A percentile compares a stretch with the other conserved stretches of the same genome.
phyloP scores from a whole-genome alignment of 1,284 basidiomycete species.

The Moesziomyces sp. region DNA sequence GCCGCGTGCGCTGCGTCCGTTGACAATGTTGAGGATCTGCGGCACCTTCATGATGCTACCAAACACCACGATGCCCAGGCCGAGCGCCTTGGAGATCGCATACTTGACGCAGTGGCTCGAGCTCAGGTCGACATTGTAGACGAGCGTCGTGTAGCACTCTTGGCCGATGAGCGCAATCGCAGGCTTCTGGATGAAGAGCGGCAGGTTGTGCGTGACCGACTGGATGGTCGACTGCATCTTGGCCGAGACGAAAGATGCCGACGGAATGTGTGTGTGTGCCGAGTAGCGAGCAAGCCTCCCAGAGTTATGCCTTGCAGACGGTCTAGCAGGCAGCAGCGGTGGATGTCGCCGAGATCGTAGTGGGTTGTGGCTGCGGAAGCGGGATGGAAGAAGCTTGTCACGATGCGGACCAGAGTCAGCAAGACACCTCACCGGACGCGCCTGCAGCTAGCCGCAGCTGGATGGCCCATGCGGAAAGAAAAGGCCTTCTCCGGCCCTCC shows the following conservation, averaged over 20 bases:
- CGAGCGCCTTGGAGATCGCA: slow-evolving; percentile 89
- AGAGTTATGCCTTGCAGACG: too few species aligned
- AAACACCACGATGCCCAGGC: slow-evolving; percentile 90
- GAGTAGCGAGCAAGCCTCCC: too few species aligned
- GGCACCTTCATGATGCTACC: slow-evolving; percentile 96
- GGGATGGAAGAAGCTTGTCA: too few species aligned
- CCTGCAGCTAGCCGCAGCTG: too few species aligned
- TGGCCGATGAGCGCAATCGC: slow-evolving; percentile 81
- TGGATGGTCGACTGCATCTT: slow-evolving; percentile 69
- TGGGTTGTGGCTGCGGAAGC: too few species aligned
- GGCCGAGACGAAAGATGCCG: not conserved
- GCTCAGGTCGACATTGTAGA: slow-evolving; percentile 87
- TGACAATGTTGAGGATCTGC: slow-evolving; percentile 75
- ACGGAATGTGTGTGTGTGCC: too few species aligned
- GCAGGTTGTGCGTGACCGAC: slow-evolving; percentile 73
- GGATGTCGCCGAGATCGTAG: too few species aligned
- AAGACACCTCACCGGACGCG: too few species aligned
- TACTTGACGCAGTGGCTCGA: slow-evolving; percentile 88
- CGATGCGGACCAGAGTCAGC: too few species aligned
- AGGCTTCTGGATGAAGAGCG: slow-evolving; percentile 82
- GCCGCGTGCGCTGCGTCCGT: slow-evolving; percentile 79
- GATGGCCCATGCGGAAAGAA: too few species aligned
- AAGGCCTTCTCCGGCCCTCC: too few species aligned
- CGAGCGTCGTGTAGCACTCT: slow-evolving; percentile 87
- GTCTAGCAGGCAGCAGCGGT: too few species aligned